Percentiles rank a stretch among this genome's conserved stretches.
These are phyloP conservation scores for Aphanomyces cochlioides DNA, from an alignment of 352 stramenopile genomes.

Conservation along the genomic window DNA sequence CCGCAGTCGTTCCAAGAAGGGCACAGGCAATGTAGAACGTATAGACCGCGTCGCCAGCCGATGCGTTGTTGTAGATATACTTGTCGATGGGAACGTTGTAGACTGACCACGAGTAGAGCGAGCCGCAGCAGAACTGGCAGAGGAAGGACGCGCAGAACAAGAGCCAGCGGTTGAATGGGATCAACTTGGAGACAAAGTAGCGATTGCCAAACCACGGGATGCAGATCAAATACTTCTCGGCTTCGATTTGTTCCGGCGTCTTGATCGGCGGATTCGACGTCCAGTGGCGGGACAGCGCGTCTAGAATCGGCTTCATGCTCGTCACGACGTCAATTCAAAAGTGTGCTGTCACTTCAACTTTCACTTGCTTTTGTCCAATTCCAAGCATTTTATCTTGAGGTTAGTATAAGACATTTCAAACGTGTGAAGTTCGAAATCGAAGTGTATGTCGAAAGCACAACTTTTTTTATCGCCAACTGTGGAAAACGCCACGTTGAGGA, in stretches of 20 bases:
- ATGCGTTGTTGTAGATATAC: conserved; percentile 44
- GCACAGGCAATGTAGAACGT: conserved; percentile 67
- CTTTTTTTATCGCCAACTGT: too few relatives aligned
- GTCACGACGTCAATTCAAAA: too few relatives aligned
- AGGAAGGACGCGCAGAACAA: conserved; percentile 57
- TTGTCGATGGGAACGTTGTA: conserved; percentile 63
- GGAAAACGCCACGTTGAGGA: too few relatives aligned
- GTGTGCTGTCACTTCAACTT: too few relatives aligned
- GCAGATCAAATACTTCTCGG: conserved; percentile 52
- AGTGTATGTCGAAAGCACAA: too few relatives aligned
- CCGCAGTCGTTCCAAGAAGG: conserved; percentile 52
- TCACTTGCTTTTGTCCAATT: too few relatives aligned
- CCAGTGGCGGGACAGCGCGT: conserved; percentile 36
- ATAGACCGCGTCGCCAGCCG: conserved; percentile 52
- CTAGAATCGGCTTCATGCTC: not conserved
- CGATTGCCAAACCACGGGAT: conserved; percentile 47
- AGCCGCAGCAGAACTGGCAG: conserved; percentile 67
- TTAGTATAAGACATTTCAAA: too few relatives aligned
- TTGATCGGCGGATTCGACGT: conserved; percentile 45
- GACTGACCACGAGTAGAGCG: conserved; percentile 68
- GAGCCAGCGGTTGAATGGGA: conserved; percentile 63
- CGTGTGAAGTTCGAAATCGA: too few relatives aligned
- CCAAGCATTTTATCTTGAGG: too few relatives aligned
- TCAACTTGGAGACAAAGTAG: conserved; percentile 40
- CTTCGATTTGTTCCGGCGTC: conserved; percentile 47